These are phyloP conservation scores for Leccinum broughii DNA, from an alignment of 768 basidiomycete species.

Conservation along the genomic window DNA sequence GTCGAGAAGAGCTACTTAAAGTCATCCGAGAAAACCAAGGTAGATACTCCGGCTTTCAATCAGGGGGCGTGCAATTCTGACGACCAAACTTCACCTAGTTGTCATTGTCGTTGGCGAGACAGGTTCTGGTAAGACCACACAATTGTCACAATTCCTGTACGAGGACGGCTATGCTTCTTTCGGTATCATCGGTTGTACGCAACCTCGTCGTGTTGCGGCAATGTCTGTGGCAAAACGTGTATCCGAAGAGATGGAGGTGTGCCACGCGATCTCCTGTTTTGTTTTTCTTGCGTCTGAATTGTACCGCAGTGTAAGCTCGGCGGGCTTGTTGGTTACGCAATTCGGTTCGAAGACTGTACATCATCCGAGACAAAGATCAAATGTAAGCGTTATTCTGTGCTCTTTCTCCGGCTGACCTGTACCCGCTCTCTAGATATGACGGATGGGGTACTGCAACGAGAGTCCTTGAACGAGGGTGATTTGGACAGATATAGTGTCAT, in stretches of 20 bases:
- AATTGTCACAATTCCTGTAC: slow-evolving; percentile 91
- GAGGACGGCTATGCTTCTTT: slow-evolving; percentile 93
- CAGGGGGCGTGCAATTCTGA: not conserved
- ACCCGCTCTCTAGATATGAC: slow-evolving; percentile 78
- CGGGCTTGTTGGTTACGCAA: slow-evolving; percentile 90
- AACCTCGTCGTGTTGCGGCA: slow-evolving; percentile 97
- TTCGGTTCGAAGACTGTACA: slow-evolving; percentile 98
- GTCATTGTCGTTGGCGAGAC: slow-evolving; percentile 98
- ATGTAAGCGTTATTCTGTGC: slow-evolving; percentile 53
- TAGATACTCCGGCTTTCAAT: slow-evolving; percentile 27
- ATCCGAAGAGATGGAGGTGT: slow-evolving; percentile 97
- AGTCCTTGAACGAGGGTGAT: slow-evolving; percentile 98
- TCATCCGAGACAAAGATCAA: slow-evolving; percentile 94
- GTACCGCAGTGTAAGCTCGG: slow-evolving; percentile 78
- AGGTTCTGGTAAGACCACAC: slow-evolving; percentile 99
- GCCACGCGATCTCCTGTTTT: slow-evolving; percentile 21
- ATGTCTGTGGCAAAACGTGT: slow-evolving; percentile 99
- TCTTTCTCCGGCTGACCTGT: not conserved
- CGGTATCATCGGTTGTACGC: slow-evolving; percentile 95
- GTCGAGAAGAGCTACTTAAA: slow-evolving; percentile 88
- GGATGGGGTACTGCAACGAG: slow-evolving; percentile 96
- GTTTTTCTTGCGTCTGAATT: slow-evolving; percentile 3
- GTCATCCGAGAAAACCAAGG: slow-evolving; percentile 95
- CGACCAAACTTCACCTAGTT: slow-evolving; percentile 47
- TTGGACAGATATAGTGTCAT: slow-evolving; percentile 95